Percentiles rank a stretch among this genome's conserved stretches.
phyloP scores from a whole-genome alignment of 1,284 basidiomycete genomes.

The Rhizoctonia solani region DNA sequence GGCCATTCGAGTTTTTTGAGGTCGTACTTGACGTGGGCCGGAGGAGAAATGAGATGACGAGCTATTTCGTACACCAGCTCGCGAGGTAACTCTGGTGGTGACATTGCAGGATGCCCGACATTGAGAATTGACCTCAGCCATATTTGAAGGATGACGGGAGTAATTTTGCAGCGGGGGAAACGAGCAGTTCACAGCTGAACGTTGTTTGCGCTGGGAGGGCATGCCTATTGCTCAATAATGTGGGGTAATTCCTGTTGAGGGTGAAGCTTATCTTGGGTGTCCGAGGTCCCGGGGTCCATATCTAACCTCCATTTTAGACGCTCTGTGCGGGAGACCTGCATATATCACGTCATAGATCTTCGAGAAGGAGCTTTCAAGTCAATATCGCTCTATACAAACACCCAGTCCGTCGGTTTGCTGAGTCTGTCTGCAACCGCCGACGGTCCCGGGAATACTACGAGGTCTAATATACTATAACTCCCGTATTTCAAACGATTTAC shows the following conservation, averaged over 20 bases:
- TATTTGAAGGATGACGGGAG: constrained; percentile 17
- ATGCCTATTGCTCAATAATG: constrained; percentile 2
- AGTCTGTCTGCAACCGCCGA: too few relatives aligned
- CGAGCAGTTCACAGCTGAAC: background rate
- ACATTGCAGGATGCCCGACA: constrained; percentile 17
- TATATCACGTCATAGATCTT: too few relatives aligned
- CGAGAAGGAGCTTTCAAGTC: too few relatives aligned
- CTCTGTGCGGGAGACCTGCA: too few relatives aligned
- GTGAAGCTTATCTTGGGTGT: constrained; percentile 25
- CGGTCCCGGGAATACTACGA: too few relatives aligned
- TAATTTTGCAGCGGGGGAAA: background rate
- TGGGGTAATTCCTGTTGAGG: background rate
- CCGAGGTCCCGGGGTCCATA: constrained; percentile 3
- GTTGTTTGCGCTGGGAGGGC: constrained; percentile 21
- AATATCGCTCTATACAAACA: too few relatives aligned
- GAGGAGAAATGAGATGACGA: constrained; percentile 7
- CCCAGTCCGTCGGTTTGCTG: too few relatives aligned
- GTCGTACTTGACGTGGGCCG: background rate
- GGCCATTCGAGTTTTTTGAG: constrained; percentile 26
- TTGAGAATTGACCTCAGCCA: background rate
- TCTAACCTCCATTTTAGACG: too few relatives aligned
- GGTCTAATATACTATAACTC: too few relatives aligned
- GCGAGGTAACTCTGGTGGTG: constrained; percentile 7
- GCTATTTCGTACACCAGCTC: constrained; percentile 20
- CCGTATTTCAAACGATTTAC: too few relatives aligned